Conservation (phyloP, 2,329 filamentous ascomycete species). For the Paraconiothyrium brasiliense region DNA sequence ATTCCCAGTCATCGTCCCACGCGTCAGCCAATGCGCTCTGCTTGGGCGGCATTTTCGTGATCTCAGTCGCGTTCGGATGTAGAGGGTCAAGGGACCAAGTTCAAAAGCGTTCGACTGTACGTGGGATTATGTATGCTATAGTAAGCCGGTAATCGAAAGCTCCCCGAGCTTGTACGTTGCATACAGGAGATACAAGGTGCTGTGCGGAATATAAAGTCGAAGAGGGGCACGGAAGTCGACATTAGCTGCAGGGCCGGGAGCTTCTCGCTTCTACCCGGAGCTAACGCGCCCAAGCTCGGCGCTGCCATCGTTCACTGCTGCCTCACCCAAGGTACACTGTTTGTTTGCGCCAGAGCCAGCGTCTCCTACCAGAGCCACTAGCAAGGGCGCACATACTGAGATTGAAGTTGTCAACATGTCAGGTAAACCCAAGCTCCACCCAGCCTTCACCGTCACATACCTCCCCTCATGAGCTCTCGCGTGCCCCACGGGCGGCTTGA, state of each 20-base stretch:
- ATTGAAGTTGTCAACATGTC: conserved; percentile 2
- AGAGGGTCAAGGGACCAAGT: background rate
- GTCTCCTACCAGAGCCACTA: background rate
- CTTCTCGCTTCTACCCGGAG: conserved; percentile 16
- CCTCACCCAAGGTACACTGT: background rate
- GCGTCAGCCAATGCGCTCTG: conserved; percentile 63
- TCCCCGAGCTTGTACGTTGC: background rate
- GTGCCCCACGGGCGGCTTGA: conserved; percentile 15
- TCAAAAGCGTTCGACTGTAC: background rate
- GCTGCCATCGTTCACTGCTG: background rate
- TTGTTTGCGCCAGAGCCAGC: background rate
- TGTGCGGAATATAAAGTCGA: conserved; percentile 2
- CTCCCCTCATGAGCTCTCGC: conserved; percentile 14
- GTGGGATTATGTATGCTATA: background rate
- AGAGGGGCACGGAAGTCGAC: conserved; percentile 8
- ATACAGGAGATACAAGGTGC: background rate
- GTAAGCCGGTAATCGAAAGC: background rate
- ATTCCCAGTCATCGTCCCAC: conserved; percentile 94
- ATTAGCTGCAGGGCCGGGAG: conserved; percentile 5
- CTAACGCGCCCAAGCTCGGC: background rate
- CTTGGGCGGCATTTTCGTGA: conserved; percentile 42
- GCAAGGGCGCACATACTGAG: background rate
- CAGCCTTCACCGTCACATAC: conserved; percentile 18
- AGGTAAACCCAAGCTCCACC: conserved; percentile 11
- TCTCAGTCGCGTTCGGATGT: background rate